Conservation (phyloP, 148 eudicot species). For the Oxyria digyna region DNA sequence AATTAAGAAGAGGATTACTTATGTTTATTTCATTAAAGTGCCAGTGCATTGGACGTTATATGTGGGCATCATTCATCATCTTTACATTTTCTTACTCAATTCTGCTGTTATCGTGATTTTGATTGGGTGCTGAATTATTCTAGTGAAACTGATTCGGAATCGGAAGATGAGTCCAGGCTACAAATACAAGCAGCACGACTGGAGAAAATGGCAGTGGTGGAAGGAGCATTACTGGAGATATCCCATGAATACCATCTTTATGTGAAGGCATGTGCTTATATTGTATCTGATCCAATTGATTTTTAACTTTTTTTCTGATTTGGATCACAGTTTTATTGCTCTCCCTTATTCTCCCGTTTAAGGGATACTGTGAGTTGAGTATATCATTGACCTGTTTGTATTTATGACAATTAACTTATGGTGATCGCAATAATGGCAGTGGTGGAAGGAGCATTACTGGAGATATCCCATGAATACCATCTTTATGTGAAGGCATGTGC, state of each 20-base stretch:
- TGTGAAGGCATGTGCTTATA: slow-evolving; percentile 36
- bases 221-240: slow-evolving; percentile 56
- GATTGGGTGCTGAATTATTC: not conserved
- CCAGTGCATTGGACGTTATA: not conserved
- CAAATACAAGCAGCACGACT: slow-evolving; percentile 28
- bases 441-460: slow-evolving; percentile 56
- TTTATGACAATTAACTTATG: not conserved
- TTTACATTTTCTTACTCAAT: not conserved
- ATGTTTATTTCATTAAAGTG: not conserved
- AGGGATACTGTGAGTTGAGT: too few species aligned
- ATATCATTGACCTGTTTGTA: not conserved
- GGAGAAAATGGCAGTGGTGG: slow-evolving; percentile 55
- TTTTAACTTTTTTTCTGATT: not conserved
- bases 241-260: slow-evolving; percentile 53
- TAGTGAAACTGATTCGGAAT: slow-evolving; percentile 56
- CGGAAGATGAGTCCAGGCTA: slow-evolving; percentile 28
- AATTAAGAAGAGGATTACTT: too few species aligned
- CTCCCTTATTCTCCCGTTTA: too few species aligned
- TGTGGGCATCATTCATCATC: not conserved
- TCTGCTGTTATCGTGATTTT: not conserved
- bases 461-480: slow-evolving; percentile 54
- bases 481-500: slow-evolving; percentile 45
- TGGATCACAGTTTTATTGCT: not conserved
- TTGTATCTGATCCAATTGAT: not conserved
- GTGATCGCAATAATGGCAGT: not conserved